These are phyloP conservation scores for Podospora conica DNA, from an alignment of 495 filamentous ascomycete species.

Conservation along the genomic window DNA sequence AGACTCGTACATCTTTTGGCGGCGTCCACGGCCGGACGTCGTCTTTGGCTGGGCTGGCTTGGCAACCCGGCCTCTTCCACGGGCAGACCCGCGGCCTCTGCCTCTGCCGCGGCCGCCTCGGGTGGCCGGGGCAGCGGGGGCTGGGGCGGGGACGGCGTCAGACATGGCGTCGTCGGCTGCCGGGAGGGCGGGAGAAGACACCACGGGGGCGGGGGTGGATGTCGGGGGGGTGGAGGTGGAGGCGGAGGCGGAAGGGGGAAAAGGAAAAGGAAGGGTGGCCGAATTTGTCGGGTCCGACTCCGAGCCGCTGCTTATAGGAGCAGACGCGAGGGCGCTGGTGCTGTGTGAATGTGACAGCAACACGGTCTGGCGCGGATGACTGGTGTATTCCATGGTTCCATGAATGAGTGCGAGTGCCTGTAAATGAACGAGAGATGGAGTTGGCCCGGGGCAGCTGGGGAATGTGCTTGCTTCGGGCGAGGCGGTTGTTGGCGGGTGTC, in stretches of 20 bases:
- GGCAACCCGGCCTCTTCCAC: constrained; percentile 23
- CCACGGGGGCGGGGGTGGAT: constrained; percentile 11
- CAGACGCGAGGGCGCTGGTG: not conserved
- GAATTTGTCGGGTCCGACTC: constrained; percentile 6
- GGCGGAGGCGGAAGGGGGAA: not conserved
- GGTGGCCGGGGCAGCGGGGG: constrained; percentile 21
- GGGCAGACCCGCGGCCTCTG: constrained; percentile 22
- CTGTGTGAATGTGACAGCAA: constrained; percentile 13
- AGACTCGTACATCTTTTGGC: constrained; percentile 38
- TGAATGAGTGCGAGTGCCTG: constrained; percentile 13
- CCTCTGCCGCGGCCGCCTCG: constrained; percentile 22
- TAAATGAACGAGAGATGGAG: not conserved
- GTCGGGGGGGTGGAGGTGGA: not conserved
- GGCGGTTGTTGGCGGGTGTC: not conserved
- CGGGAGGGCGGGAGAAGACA: constrained; percentile 2
- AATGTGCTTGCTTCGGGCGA: too few relatives aligned
- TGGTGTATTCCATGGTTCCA: constrained; percentile 25
- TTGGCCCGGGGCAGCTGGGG: not conserved
- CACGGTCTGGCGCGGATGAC: constrained; percentile 21
- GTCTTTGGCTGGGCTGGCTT: constrained; percentile 31
- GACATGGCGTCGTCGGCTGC: constrained; percentile 23
- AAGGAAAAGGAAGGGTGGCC: not conserved
- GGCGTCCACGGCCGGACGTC: constrained; percentile 34
- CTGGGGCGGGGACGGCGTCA: constrained; percentile 10
- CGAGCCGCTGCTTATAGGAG: not conserved